A percentile compares a stretch with the other conserved stretches of the same genome.
Evolutionary conservation across 2,329 filamentous ascomycete species (phyloP).

Genomic region (Proliferodiscus dingleyae): DNA sequence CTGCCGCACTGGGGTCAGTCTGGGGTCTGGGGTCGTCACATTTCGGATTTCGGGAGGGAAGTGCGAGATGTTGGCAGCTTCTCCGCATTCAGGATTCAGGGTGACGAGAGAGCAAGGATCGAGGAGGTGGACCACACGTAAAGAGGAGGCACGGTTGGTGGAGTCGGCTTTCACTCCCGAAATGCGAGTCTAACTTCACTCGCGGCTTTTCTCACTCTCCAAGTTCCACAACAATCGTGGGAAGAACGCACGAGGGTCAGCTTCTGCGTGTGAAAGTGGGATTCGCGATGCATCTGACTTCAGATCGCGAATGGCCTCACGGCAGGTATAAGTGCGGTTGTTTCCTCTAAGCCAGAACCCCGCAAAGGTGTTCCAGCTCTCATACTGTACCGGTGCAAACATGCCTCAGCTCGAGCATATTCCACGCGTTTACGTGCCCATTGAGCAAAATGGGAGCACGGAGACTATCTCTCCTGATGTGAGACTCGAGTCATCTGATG

Average conservation of each 20-base stretch:
- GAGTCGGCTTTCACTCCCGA: neutral
- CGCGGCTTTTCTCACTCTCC: neutral
- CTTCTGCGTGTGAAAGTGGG: neutral
- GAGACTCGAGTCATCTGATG: slow-evolving; percentile 19
- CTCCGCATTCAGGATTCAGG: too few relatives aligned
- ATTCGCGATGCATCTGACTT: neutral
- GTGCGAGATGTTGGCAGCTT: slow-evolving; percentile 6
- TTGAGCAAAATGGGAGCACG: slow-evolving; percentile 14
- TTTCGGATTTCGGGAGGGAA: slow-evolving; percentile 16
- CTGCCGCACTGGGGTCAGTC: too few relatives aligned
- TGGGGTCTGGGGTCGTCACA: slow-evolving; percentile 5
- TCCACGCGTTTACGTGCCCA: slow-evolving; percentile 14
- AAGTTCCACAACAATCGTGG: neutral
- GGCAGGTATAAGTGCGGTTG: slow-evolving; percentile 9
- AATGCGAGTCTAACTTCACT: neutral
- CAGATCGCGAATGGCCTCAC: neutral
- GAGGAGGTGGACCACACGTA: too few relatives aligned
- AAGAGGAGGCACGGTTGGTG: too few relatives aligned
- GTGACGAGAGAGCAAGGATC: too few relatives aligned
- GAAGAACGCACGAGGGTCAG: neutral
- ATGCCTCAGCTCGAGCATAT: slow-evolving; percentile 24
- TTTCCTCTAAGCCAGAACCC: neutral
- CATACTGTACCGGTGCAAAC: neutral
- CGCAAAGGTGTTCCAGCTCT: neutral
- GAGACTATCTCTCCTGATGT: slow-evolving; percentile 7